Base-by-base conservation (phyloP, 129 eudicot genomes). In the Chrysanthemum makinoi region DNA sequence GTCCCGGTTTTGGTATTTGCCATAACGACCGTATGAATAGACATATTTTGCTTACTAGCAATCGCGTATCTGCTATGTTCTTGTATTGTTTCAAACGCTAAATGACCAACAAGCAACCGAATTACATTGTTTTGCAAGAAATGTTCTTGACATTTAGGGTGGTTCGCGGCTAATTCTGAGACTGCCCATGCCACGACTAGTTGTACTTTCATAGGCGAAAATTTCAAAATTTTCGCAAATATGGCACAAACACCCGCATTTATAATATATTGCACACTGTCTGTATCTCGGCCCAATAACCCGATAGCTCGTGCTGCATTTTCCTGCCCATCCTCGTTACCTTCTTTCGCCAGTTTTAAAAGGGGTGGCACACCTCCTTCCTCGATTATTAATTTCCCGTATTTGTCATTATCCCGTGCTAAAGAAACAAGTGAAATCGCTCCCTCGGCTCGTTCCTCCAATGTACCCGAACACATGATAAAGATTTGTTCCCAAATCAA, bases 301-400 rank as follows among this genome's bases (percentile, higher is more conserved):
- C 91, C 91, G 3, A 86, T 78, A 6, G 86, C 85, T 33, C 91
- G 62, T 0, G 84, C 91, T 16, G 88, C 91, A 60, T 78, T 80
- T 71, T 86, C 87, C 16, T 83, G 90, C n/a, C 85, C 90, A 13
- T 86, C 87, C 26, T 69, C 44, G 19, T 74, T 68, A 6, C 91
- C 91, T 69, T 86, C 91, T 58, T 86, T 86, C 0, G 76, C 84
- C 14, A 86, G 75, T 39, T 76, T 79, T 50, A 86, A 19, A 72
- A 86, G 74, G 0, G 91, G 91, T 7, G 72, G 80, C 10, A 86
- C 80, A 2, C 88, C 91, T 7, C 91, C 91, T 66, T 86, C 91
- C 75, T 86, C 91, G n/a, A 86, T 81, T 16, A 86, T 86, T 19
- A 86, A 48, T 39, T 75, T 86, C 20, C 86, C 84, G 33, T 83